These are phyloP conservation scores for Sporothrix brasiliensis DNA, from an alignment of 2,329 filamentous ascomycete species.

Conservation along the genomic window DNA sequence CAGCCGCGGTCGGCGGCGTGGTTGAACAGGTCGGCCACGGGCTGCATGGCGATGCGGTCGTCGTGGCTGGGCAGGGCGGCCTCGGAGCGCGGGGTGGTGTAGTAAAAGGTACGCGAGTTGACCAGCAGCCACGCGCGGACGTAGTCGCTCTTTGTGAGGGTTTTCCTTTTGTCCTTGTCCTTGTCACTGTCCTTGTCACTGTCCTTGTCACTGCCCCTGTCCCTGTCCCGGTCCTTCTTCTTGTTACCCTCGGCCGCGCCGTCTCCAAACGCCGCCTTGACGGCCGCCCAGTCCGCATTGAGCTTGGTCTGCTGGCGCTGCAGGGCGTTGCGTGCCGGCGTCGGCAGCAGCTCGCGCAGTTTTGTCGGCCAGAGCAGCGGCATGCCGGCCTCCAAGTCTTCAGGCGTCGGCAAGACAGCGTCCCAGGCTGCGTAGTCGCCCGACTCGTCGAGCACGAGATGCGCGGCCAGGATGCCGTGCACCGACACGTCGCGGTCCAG, in stretches of 20 bases:
- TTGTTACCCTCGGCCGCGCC: background rate
- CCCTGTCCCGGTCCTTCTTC: background rate
- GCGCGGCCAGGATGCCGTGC: conserved; percentile 73
- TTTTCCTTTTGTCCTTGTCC: background rate
- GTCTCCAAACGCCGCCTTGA: conserved; percentile 37
- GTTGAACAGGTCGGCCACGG: conserved; percentile 73
- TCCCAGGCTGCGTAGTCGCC: conserved; percentile 61
- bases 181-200: background rate
- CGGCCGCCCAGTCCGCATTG: conserved; percentile 45
- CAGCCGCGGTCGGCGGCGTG: conserved; percentile 53
- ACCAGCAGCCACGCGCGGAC: conserved; percentile 59
- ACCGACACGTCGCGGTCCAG: conserved; percentile 61
- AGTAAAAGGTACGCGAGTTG: conserved; percentile 65
- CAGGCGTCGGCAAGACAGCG: conserved; percentile 65
- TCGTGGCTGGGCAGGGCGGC: conserved; percentile 46
- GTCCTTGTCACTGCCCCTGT: conserved; percentile 7
- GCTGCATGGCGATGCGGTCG: conserved; percentile 70
- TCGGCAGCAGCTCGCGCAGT: conserved; percentile 54
- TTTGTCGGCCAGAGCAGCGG: conserved; percentile 54
- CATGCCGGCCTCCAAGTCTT: conserved; percentile 57
- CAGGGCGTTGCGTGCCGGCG: conserved; percentile 51
- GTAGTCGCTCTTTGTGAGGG: conserved; percentile 44
- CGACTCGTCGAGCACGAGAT: conserved; percentile 59
- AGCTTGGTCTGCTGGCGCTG: conserved; percentile 55
- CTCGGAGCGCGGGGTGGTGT: conserved; percentile 52